phyloP scores from a whole-genome alignment of 495 filamentous ascomycete genomes.

The Tuber borchii region DNA sequence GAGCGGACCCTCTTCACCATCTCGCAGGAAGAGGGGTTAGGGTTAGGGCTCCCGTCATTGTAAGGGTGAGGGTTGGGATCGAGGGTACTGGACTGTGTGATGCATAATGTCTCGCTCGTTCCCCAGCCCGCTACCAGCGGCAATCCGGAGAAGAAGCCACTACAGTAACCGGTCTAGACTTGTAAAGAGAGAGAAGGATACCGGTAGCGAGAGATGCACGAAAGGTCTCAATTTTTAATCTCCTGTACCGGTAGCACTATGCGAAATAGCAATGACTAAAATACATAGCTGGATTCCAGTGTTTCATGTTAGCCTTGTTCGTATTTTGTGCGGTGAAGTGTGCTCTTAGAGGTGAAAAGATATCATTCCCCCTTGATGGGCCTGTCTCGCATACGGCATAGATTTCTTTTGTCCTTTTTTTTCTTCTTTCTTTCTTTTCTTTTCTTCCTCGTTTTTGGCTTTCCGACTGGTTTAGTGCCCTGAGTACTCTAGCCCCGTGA shows the following conservation, averaged over 20 bases:
- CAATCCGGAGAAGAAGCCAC: not conserved
- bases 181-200: not conserved
- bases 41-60: not conserved
- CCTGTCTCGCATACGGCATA: not conserved
- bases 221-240: too few species aligned
- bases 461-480: not conserved
- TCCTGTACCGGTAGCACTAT: too few species aligned
- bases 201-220: too few species aligned
- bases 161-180: not conserved
- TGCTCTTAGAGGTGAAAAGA: not conserved
- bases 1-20: not conserved
- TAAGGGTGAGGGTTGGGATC: not conserved
- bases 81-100: not conserved
- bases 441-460: not conserved
- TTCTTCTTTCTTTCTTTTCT: too few species aligned
- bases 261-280: too few species aligned
- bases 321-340: not conserved
- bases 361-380: not conserved
- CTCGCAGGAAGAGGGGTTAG: not conserved
- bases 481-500: not conserved
- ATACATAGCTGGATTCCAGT: too few species aligned
- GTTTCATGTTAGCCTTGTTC: too few species aligned
- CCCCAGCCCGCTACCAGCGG: not conserved
- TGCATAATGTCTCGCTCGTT: not conserved
- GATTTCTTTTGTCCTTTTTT: not conserved